Percentiles rank a stretch among this genome's conserved stretches.
Conservation (phyloP, 768 basidiomycete genomes). For the Hericium coralloides region DNA sequence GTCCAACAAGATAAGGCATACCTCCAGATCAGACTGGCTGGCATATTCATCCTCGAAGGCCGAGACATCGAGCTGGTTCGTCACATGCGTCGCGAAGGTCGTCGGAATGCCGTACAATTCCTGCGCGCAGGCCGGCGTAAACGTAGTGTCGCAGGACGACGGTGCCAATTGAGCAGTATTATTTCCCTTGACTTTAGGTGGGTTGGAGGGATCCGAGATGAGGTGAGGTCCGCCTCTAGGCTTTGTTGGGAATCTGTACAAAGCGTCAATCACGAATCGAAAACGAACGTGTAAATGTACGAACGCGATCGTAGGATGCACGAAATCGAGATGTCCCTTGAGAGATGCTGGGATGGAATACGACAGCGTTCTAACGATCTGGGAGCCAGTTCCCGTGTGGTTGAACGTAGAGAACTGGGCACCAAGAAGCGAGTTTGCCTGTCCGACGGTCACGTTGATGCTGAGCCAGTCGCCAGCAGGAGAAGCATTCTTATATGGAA, state of each 20-base stretch:
- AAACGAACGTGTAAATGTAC: neutral
- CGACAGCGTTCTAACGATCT: conserved; percentile 3
- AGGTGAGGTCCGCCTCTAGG: neutral
- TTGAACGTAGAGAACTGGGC: neutral
- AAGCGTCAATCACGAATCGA: neutral
- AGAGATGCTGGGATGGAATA: conserved; percentile 6
- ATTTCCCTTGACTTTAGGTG: neutral
- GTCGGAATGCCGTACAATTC: conserved; percentile 28
- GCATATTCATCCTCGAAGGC: conserved; percentile 24
- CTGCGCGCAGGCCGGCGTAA: conserved; percentile 25
- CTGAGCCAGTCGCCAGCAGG: conserved; percentile 22
- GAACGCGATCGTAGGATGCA: conserved; percentile 14
- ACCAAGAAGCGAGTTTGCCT: conserved; percentile 16
- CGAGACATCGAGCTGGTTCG: conserved; percentile 22
- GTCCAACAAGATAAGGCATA: conserved; percentile 1
- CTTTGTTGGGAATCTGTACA: neutral
- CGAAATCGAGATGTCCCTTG: conserved; percentile 10
- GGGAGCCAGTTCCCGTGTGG: conserved; percentile 4
- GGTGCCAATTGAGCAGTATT: neutral
- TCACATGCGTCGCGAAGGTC: conserved; percentile 17
- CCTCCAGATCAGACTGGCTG: conserved; percentile 20
- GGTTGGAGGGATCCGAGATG: neutral
- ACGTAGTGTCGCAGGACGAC: neutral
- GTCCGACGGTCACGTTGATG: conserved; percentile 18
- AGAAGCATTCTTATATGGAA: conserved; percentile 16